Percentiles rank a stretch among this genome's conserved stretches.
phyloP scores from a whole-genome alignment of 345 rosid genomes.

The Noccaea caerulescens region DNA sequence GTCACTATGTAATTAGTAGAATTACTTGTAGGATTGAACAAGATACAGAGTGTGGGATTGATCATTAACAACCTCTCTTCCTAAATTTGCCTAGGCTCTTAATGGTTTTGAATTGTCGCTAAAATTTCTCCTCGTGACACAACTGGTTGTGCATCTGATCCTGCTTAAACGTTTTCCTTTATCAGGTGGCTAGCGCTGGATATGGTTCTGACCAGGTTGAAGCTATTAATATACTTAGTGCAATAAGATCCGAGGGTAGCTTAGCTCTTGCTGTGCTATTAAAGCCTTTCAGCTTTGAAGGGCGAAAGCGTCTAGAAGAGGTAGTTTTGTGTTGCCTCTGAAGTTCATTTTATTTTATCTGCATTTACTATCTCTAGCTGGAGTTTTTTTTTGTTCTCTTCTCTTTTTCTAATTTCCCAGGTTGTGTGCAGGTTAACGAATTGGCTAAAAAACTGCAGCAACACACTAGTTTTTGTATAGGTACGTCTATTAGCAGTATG shows the following conservation, averaged over 20 bases:
- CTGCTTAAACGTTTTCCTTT: conserved; percentile 23
- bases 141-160: conserved; percentile 25
- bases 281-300: conserved; percentile 96
- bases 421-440: conserved; percentile 64
- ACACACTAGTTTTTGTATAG: conserved; percentile 67
- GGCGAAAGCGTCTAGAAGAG: conserved; percentile 82
- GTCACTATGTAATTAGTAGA: not conserved
- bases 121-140: not conserved
- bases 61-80: conserved; percentile 11
- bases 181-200: conserved; percentile 81
- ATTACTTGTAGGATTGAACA: conserved; percentile 17
- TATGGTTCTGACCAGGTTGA: conserved; percentile 67
- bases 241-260: conserved; percentile 55
- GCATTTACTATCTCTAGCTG: conserved; percentile 8
- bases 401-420: conserved; percentile 19
- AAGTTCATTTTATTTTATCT: not conserved
- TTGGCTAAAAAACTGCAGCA: conserved; percentile 64
- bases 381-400: not conserved
- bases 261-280: conserved; percentile 69
- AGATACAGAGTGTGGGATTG: conserved; percentile 7
- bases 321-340: conserved; percentile 43
- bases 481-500: conserved; percentile 41
- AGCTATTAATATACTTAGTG: conserved; percentile 67
- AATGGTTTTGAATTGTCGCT: not conserved
- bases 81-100: not conserved